Evolutionary conservation across 2,329 filamentous ascomycete species (phyloP).

Genomic region (Diaporthe velutina): DNA sequence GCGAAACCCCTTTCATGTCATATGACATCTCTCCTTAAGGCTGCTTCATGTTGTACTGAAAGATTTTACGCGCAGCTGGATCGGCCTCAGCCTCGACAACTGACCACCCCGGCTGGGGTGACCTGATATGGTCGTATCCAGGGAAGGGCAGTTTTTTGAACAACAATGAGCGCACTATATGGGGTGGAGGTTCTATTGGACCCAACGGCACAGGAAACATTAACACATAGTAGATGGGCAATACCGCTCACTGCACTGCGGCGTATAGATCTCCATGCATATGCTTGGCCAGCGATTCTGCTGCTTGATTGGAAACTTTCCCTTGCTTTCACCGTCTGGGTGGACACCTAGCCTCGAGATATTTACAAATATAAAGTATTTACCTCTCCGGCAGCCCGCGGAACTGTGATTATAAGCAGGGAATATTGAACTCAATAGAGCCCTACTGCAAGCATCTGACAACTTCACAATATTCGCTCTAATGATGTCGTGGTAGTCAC

Average conservation of each 20-base stretch:
- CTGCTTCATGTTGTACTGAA: not conserved
- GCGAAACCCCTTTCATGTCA: not conserved
- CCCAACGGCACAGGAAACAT: constrained; percentile 39
- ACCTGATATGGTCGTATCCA: constrained; percentile 47
- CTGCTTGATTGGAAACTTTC: not conserved
- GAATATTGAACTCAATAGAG: no score
- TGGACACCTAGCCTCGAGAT: no score
- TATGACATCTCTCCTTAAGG: no score
- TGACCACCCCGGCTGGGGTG: constrained; percentile 48
- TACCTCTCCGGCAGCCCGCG: no score
- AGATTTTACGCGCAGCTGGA: not conserved
- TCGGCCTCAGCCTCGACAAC: constrained; percentile 19
- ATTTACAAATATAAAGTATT: no score
- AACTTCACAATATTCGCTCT: no score
- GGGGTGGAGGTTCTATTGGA: constrained; percentile 43
- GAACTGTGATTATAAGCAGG: no score
- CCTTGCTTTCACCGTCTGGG: no score
- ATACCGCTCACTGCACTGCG: not conserved
- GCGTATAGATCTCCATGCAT: not conserved
- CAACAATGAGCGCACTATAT: constrained; percentile 42
- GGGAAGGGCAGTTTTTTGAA: constrained; percentile 41
- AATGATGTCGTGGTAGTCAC: no score
- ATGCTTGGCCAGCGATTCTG: not conserved
- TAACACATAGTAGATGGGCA: not conserved
- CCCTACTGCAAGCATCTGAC: no score